Evolutionary conservation across 805 yeast species (phyloP).

Genomic region (Starmerella ratchasimensis): DNA sequence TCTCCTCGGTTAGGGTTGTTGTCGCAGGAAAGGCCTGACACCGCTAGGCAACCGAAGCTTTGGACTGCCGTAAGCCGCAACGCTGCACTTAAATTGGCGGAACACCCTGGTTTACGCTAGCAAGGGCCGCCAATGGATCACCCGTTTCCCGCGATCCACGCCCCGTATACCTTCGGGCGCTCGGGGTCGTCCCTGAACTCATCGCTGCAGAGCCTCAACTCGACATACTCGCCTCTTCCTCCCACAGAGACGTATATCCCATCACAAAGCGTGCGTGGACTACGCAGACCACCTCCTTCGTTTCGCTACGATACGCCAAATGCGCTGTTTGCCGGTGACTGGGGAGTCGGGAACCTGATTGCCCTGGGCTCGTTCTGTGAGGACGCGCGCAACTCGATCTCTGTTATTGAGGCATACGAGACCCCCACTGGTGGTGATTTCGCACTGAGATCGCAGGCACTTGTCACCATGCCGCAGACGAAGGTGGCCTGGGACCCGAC

Average conservation of each 20-base stretch:
- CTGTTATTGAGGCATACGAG: slow-evolving; percentile 21
- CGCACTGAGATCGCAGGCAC: slow-evolving; percentile 31
- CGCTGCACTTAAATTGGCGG: no score
- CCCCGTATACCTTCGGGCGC: slow-evolving; percentile 11
- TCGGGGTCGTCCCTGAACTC: not conserved
- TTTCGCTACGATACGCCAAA: slow-evolving; percentile 30
- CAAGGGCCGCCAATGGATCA: slow-evolving; percentile 2
- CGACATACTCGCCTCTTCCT: not conserved
- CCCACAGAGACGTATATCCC: not conserved
- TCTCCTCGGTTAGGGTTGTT: no score
- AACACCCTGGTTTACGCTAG: no score
- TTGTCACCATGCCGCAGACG: slow-evolving; percentile 56
- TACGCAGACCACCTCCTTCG: not conserved
- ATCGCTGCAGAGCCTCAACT: not conserved
- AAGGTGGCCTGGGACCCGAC: slow-evolving; percentile 55
- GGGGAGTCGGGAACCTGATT: slow-evolving; percentile 38
- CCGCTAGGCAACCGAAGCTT: no score
- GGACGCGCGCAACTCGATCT: slow-evolving; percentile 52
- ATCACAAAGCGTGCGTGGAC: not conserved
- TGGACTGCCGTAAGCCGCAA: no score
- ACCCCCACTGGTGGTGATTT: not conserved
- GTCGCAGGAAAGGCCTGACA: no score
- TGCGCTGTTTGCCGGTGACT: slow-evolving; percentile 41
- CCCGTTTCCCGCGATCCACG: slow-evolving; percentile 7
- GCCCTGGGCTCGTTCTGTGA: slow-evolving; percentile 74